These are phyloP conservation scores for Lipomyces sp. DNA, from an alignment of 805 yeast species.

Conservation along the genomic window DNA sequence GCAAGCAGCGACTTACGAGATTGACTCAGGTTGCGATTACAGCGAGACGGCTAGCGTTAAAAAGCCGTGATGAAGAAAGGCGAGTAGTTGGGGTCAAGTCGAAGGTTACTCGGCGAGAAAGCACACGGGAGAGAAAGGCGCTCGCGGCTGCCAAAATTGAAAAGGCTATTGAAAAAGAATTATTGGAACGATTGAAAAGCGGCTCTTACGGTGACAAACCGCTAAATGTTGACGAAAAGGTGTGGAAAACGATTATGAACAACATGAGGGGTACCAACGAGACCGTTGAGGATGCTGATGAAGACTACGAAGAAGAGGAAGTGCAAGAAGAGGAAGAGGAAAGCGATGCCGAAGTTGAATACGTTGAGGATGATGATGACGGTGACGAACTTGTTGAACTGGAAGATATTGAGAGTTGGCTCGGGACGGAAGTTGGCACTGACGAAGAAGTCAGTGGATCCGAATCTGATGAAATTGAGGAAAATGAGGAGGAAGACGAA, in stretches of 20 bases:
- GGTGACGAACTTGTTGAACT: constrained; percentile 62
- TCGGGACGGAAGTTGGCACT: constrained; percentile 52
- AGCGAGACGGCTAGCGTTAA: constrained; percentile 88
- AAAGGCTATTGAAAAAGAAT: constrained; percentile 93
- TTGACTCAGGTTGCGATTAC: constrained; percentile 94
- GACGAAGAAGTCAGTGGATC: constrained; percentile 34
- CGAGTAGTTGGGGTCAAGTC: constrained; percentile 91
- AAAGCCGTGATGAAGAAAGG: constrained; percentile 76
- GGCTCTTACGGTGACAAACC: constrained; percentile 99
- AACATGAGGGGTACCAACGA: constrained; percentile 55
- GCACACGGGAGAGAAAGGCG: constrained; percentile 94
- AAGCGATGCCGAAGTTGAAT: constrained; percentile 68
- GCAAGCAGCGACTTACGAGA: constrained; percentile 94
- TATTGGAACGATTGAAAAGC: constrained; percentile 89
- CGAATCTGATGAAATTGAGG: constrained; percentile 46
- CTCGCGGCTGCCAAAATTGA: constrained; percentile 95
- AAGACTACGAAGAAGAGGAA: constrained; percentile 54
- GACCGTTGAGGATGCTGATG: constrained; percentile 69
- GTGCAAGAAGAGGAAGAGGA: constrained; percentile 57
- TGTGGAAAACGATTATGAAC: constrained; percentile 93
- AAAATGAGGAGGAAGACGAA: constrained; percentile 50
- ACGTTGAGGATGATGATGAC: constrained; percentile 86
- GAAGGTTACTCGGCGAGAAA: constrained; percentile 93
- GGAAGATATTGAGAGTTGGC: constrained; percentile 95
- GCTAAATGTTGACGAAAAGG: constrained; percentile 90